Evolutionary conservation across 2,329 filamentous ascomycete genomes (phyloP).

Genomic region (Rutstroemia sp.): DNA sequence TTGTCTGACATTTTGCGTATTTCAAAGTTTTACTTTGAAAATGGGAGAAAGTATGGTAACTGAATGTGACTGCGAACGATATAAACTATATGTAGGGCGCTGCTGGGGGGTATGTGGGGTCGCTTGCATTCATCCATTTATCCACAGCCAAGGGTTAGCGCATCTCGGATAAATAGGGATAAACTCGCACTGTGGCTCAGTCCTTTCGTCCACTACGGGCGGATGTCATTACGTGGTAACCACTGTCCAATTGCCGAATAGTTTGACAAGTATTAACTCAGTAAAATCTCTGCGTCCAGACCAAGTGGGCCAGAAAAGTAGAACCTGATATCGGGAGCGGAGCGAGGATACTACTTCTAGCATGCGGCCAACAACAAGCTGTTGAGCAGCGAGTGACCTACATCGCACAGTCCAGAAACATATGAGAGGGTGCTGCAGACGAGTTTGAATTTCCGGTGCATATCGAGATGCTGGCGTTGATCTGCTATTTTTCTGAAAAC

Average conservation of each 20-base stretch:
- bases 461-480: neutral
- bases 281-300: too few species aligned
- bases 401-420: too few species aligned
- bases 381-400: too few species aligned
- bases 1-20: constrained; percentile 2
- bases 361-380: too few species aligned
- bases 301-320: too few species aligned
- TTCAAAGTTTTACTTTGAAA: too few species aligned
- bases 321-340: too few species aligned
- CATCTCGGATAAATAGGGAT: constrained; percentile 5
- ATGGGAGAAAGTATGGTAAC: too few species aligned
- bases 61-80: neutral
- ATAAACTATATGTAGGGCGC: neutral
- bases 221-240: neutral
- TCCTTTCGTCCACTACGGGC: constrained; percentile 1
- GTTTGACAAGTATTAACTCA: too few species aligned
- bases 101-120: neutral
- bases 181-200: neutral
- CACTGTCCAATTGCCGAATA: too few species aligned
- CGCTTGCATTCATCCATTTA: constrained; percentile 6
- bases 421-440: too few species aligned
- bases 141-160: neutral
- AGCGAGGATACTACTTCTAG: too few species aligned
- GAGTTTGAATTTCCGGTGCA: neutral
- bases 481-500: neutral